Evolutionary conservation across 768 basidiomycete genomes (phyloP), one percentile per base, ranked within the genome.

Genomic region (Suillus clintonianus): DNA sequence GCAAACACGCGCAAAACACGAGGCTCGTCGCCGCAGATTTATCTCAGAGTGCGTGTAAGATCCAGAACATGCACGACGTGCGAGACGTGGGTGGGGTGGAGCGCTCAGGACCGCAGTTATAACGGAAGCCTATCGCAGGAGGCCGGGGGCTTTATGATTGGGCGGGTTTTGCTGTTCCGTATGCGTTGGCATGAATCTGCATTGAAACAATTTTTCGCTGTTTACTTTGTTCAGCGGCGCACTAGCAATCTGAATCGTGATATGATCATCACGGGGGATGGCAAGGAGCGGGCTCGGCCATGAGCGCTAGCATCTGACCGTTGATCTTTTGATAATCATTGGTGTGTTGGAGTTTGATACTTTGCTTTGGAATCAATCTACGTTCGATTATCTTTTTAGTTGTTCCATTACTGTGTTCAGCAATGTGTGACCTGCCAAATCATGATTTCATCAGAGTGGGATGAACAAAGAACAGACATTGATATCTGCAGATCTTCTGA

Each of bases 401-500:
- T 34, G 11, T 34, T n/a, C 5, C 19, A 7, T 32, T 53, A 32
- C 51, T 53, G 6, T n/a, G 11, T 53, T 53, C 30, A 34, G 51
- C 32, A 32, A 32, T 53, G 30, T 19, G n/a, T 32, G 30, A 32
- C 32, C n/a, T 53, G 51, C 19, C 19, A 34, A 19, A 34, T 53
- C 51, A n/a, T 32, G 19, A 53, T 53, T 53, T 53, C 51, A 32
- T 53, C 51, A n/a, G 5, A 53, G n/a, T 19, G 13, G 51, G 51
- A 34, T 34, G 51, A 50, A 53, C 51, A 53, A 53, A 53, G 51
- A 53, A 34, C 51, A 53, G 51, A 53, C 32, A 53, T 13, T n/a
- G 51, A 6, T 53, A 53, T 53, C 32, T 13, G 30, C 30, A 32
- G 51, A 53, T 53, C 51, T 53, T 53, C 51, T n/a, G 19, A 53